Base-by-base conservation (phyloP, 1,284 basidiomycete species). In the Neonothopanus nambi region DNA sequence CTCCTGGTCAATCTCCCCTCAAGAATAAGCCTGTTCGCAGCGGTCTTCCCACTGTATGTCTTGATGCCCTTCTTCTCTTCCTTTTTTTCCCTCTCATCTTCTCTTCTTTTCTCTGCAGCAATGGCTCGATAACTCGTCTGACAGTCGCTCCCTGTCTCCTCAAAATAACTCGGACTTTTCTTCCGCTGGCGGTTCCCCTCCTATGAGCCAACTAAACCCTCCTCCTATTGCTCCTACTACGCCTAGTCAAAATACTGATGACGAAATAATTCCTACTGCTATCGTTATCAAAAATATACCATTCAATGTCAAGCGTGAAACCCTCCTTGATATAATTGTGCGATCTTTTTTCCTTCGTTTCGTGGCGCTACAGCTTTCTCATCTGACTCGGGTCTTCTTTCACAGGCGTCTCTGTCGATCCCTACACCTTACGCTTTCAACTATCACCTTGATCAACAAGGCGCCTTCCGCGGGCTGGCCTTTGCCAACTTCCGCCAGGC, bases 241-340 rank as follows among this genome's bases (percentile, higher is more conserved):
- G 17, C 78, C 79, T 53, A 73, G 69, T 59, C 76, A 71, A 67
- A 75, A 69, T 53, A 60, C 67, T 42, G 93, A 94, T 62, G 95
- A 98, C 70, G 95, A 98, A 70, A 83, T 98, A 69, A 99, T 99
- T 71, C 96, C 96, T 51, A 99, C 96, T 15, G 96, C 97, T 52
- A 98, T 99, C 66, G 96, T 99, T 66, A 97, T 99, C 75, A 99
- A 99, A 83, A 98, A 98, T 80, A 99, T 98, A 73, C 96, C 95
- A 56, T 98, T 99, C 78, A 95, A 94, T 65, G 93, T 98, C 63
- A 93, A 95, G 75, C 87, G 91, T 66, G 95, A 99, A 75, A 94
- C 94, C 54, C 82, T 99, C 57, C 85, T 99, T 63, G 89, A 91
- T 74, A 95, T 98, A 69, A 99, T 99, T 70, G 93, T 95, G 61